phyloP scores from a whole-genome alignment of 768 basidiomycete species.

The Flagelloscypha sp. region DNA sequence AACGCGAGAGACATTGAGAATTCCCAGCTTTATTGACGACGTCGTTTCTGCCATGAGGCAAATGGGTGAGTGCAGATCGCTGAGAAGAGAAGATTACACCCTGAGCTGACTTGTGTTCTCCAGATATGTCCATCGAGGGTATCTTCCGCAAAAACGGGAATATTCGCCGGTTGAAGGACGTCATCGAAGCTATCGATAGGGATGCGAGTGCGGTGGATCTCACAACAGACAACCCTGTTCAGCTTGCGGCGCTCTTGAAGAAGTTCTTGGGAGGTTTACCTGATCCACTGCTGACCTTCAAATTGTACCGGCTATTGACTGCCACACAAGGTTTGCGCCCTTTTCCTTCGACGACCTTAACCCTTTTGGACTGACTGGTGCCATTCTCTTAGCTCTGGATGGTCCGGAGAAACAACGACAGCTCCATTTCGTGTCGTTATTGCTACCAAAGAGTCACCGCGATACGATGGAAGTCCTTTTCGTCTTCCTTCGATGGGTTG shows the following conservation, averaged over 20 bases:
- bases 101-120: slow-evolving; percentile 3
- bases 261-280: slow-evolving; percentile 95
- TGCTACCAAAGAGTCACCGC: slow-evolving; percentile 88
- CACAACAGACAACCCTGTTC: slow-evolving; percentile 91
- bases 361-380: slow-evolving; percentile 6
- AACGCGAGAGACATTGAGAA: slow-evolving; percentile 71
- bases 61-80: slow-evolving; percentile 66
- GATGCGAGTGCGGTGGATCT: slow-evolving; percentile 89
- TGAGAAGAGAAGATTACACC: slow-evolving; percentile 1
- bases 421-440: slow-evolving; percentile 76
- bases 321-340: slow-evolving; percentile 72
- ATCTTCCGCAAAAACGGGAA: slow-evolving; percentile 99
- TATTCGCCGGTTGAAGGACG: slow-evolving; percentile 84
- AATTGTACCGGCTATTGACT: slow-evolving; percentile 82
- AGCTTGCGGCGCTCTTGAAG: slow-evolving; percentile 93
- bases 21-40: slow-evolving; percentile 98
- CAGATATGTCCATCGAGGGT: slow-evolving; percentile 98
- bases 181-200: slow-evolving; percentile 90
- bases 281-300: slow-evolving; percentile 92
- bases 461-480: slow-evolving; percentile 98
- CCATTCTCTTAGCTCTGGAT: slow-evolving; percentile 45
- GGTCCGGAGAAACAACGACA: slow-evolving; percentile 75
- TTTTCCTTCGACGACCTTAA: background rate
- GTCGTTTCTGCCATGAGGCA: slow-evolving; percentile 97
- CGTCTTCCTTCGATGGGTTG: slow-evolving; percentile 99